Conservation (phyloP, 345 rosid genomes). For the Euphorbia lathyris region DNA sequence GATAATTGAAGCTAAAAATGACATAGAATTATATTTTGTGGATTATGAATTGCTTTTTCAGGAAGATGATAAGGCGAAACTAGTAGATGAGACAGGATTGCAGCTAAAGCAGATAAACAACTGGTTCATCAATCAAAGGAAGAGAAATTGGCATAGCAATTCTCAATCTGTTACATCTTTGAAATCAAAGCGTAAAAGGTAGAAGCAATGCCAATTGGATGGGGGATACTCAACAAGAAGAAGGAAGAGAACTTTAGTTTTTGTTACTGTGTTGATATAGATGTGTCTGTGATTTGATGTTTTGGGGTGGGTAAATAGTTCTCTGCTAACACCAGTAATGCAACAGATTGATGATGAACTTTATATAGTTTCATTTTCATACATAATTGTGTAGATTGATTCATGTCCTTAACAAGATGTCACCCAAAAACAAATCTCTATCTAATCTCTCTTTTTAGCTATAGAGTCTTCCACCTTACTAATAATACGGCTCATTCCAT, state of each 20-base stretch:
- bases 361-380: constrained; percentile 19
- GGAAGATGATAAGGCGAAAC: constrained; percentile 99
- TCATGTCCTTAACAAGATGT: constrained; percentile 26
- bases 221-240: not conserved
- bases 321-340: constrained; percentile 33
- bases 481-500: too few species aligned
- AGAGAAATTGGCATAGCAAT: constrained; percentile 95
- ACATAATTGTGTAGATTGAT: constrained; percentile 29
- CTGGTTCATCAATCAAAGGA: constrained; percentile 99
- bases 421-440: not conserved
- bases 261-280: constrained; percentile 8
- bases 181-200: constrained; percentile 94
- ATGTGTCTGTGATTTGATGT: constrained; percentile 3
- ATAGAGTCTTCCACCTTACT: too few species aligned
- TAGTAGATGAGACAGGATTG: constrained; percentile 96
- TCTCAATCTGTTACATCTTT: constrained; percentile 88
- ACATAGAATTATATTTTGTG: not conserved
- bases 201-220: constrained; percentile 9
- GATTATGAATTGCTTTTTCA: constrained; percentile 21
- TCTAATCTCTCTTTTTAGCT: not conserved
- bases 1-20: not conserved
- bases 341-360: constrained; percentile 11
- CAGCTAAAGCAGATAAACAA: constrained; percentile 98
- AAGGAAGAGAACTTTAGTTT: not conserved
- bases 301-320: constrained; percentile 13